Base-by-base conservation (phyloP, 1,284 basidiomycete genomes). In the Cerrena zonata region DNA sequence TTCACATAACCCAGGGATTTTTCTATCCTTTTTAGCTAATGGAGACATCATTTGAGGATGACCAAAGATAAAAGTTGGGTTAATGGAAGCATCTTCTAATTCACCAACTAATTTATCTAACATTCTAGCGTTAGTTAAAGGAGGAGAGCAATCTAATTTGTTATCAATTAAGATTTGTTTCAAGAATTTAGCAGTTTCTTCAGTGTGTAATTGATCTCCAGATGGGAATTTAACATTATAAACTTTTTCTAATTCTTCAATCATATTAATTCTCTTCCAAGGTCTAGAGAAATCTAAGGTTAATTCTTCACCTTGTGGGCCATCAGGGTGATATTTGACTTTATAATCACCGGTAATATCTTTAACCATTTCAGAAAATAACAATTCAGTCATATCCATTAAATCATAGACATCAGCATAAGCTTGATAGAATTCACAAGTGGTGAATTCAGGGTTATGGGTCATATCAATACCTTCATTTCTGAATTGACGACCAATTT, bases 201-300 rank as follows among this genome's bases (percentile, higher is more conserved):
- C 82, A 4, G 91, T 91, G 67, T 96, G 91, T 43, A 99, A 76
- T 37, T 88, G 86, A 53, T 97, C 90, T 37, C 92, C 93, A 49
- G 91, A 84, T 2, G 95, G 95, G 82, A 99, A 98, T 72, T 80
- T 94, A 65, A 91, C 90, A 42, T 78, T 78, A 51, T 95, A 75
- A 81, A 97, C 93, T 75, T 94, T 86, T 75, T 99, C 95, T 51
- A 99, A 75, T 50, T 96, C 97, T 63, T 78, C 84, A 58, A 96
- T 96, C 95, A 99, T 99, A 72, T 99, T 93, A 67, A 94, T 96
- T 56, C 92, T 77, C 88, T 97, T 97, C 96, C 96, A 99, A n/a
- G 95, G 95, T 45, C 87, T 78, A 69, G 84, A 72, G 72, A 98
- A 99, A 62, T 99, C 89, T 53, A 99, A 81, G 60, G 85, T 80